Evolutionary conservation across 768 basidiomycete genomes (phyloP), one percentile per base, ranked within the genome.

Genomic region (Hortiboletus flavorubellus): DNA sequence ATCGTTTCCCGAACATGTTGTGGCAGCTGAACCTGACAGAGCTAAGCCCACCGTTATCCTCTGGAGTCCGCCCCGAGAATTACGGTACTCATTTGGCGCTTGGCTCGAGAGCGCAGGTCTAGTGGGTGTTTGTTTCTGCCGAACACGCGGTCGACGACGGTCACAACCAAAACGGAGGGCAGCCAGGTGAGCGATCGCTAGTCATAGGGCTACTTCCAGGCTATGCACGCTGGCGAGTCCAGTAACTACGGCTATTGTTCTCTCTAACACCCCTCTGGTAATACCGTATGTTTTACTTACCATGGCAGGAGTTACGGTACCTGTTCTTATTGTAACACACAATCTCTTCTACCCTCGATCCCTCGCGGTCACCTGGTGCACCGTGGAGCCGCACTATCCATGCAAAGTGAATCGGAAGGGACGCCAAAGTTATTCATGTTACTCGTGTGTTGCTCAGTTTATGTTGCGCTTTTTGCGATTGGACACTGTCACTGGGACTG

Each of bases 211-310:
- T 56, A 53, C 61, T 21, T 21, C 2, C 21, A 21, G 21, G 21
- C 51, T 52, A 49, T 59, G 56, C 46, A 55, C 58, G 60, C 41
- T 26, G 26, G 5, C 68, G 53, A 62, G 59, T 58, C 63, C 68
- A 62, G 57, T 55, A 59, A 21, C 21, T 21, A 21, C 21, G 21
- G 57, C 56, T 59, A 63, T 55, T 60, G 55, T 61, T 59, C 47
- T 50, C 46, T 40, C 31, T 29, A 11, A 59, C 63, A 48, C 34
- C 45, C 46, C 34, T 66, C 55, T 53, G 58, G 63, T 60, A 65
- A 53, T 69, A 62, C 61, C 59, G 58, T 66, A 71, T 63, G 58
- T 64, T 57, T 64, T 60, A 63, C 59, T 56, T 51, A n/a, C 29
- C 51, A 54, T 59, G 55, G 52, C 56, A 58, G 8, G 38, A 59